Evolutionary conservation across 1,139 yeast genomes (phyloP).

Genomic region (Debaryomyces singareniensis): DNA sequence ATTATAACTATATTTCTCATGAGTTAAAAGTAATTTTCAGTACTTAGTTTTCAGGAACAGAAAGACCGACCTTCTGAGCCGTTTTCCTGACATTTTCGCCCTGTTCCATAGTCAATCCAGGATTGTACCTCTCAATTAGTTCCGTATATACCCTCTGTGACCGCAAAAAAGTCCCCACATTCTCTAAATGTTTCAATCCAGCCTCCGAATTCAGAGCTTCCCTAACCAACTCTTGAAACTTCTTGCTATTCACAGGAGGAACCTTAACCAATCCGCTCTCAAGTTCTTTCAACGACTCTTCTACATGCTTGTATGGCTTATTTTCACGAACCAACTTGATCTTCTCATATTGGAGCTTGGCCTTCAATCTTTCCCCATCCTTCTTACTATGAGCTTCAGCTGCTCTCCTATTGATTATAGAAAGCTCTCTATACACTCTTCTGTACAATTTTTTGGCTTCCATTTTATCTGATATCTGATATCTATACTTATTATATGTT

Average conservation of each 20-base stretch:
- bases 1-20: no score
- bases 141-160: slow-evolving; percentile 77
- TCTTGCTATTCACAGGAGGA: slow-evolving; percentile 16
- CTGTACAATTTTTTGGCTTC: slow-evolving; percentile 9
- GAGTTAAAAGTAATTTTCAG: no score
- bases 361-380: slow-evolving; percentile 43
- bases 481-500: no score
- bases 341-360: slow-evolving; percentile 49
- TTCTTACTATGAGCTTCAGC: slow-evolving; percentile 38
- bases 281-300: slow-evolving; percentile 21
- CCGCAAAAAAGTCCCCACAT: slow-evolving; percentile 49
- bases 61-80: slow-evolving; percentile 79
- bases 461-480: no score
- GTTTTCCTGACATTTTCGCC: slow-evolving; percentile 72
- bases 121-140: slow-evolving; percentile 78
- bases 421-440: slow-evolving; percentile 36
- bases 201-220: slow-evolving; percentile 10
- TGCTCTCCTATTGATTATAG: slow-evolving; percentile 36
- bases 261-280: slow-evolving; percentile 12
- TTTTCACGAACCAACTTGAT: slow-evolving; percentile 41
- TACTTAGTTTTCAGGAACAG: slow-evolving; percentile 19
- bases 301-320: slow-evolving; percentile 29
- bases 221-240: slow-evolving; percentile 20
- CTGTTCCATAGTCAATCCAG: slow-evolving; percentile 73
- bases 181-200: slow-evolving; percentile 33